Conservation (phyloP, 352 stramenopile genomes). For the Globisporangium okanoganense region DNA sequence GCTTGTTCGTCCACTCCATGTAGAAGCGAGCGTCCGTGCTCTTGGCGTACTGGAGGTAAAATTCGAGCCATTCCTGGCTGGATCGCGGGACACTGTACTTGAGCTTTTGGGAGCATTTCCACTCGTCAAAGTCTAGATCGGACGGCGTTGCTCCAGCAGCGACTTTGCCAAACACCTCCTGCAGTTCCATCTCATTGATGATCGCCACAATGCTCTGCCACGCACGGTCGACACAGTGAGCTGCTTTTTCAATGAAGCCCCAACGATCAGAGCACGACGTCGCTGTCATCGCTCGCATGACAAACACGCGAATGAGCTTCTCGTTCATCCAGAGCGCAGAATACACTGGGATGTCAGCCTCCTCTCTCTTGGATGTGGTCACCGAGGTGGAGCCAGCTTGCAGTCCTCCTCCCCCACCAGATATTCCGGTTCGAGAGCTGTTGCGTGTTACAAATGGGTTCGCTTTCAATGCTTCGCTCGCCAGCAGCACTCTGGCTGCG, state of each 20-base stretch:
- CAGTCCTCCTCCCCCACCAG: neutral
- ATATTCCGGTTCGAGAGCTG: neutral
- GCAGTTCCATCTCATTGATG: conserved; percentile 38
- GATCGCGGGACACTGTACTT: conserved; percentile 14
- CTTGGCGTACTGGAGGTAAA: conserved; percentile 42
- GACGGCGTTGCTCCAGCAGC: conserved; percentile 3
- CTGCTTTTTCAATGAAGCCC: conserved; percentile 25
- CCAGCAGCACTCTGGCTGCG: conserved; percentile 39
- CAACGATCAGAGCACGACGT: conserved; percentile 31
- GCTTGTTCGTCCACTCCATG: conserved; percentile 34
- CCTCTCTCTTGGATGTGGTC: conserved; percentile 4
- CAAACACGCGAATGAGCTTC: conserved; percentile 51
- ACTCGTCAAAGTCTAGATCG: conserved; percentile 49
- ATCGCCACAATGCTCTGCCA: conserved; percentile 53
- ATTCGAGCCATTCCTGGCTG: conserved; percentile 38
- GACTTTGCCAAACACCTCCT: conserved; percentile 28
- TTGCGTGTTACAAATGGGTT: neutral
- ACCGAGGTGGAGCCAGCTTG: neutral
- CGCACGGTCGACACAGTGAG: conserved; percentile 37
- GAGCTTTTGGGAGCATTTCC: conserved; percentile 39
- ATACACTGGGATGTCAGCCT: conserved; percentile 13
- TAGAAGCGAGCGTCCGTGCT: conserved; percentile 43
- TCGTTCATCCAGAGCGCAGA: conserved; percentile 52
- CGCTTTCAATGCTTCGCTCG: conserved; percentile 24
- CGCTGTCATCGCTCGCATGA: conserved; percentile 36